Base-by-base conservation (phyloP, 176 grass and related monocot species). In the Triticum dicoccoides region DNA sequence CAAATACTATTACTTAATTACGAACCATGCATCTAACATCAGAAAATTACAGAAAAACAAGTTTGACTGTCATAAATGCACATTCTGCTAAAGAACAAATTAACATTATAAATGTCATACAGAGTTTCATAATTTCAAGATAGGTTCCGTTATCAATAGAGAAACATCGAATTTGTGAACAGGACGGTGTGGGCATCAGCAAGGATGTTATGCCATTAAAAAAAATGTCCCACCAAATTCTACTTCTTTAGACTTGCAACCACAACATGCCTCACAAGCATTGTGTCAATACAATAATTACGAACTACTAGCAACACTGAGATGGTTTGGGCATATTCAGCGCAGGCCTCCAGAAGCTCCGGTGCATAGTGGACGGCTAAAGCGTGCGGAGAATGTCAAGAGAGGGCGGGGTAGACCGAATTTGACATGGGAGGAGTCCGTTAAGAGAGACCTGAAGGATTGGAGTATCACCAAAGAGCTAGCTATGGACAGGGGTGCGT, bases 191-290 rank as follows among this genome's bases (percentile, higher is more conserved):
- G 70, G 54, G 29, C 17, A 61, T 32, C 45, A 61, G 64, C 11
- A 77, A 78, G 63, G 25, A 76, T 88, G 38, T 41, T 68, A 65
- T 75, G 76, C 69, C 82, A 81, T 84, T 45, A 25, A 49, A 72
- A 72, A 84, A 79, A 58, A 29, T 73, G 29, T 29, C 70, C 62
- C 72, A 77, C 5, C 21, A 80, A 80, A 89, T 75, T 75, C 41
- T 82, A 85, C 33, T 85, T 61, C 58, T 80, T 89, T 76, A 44
- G 32, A 89, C 42, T 59, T 81, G 77, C 39, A 82, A 81, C 64
- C 73, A 82, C 47, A 88, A 88, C 64, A 76, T 15, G 11, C 56
- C 71, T 66, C 78, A 85, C 73, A 84, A 85, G 69, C 11, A 18
- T 67, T 51, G 47, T 67, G 52, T 71, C 3, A 14, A 37, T 74